These are phyloP conservation scores for Neonectria coccinea DNA, from an alignment of 2,329 filamentous ascomycete genomes.

Conservation along the genomic window DNA sequence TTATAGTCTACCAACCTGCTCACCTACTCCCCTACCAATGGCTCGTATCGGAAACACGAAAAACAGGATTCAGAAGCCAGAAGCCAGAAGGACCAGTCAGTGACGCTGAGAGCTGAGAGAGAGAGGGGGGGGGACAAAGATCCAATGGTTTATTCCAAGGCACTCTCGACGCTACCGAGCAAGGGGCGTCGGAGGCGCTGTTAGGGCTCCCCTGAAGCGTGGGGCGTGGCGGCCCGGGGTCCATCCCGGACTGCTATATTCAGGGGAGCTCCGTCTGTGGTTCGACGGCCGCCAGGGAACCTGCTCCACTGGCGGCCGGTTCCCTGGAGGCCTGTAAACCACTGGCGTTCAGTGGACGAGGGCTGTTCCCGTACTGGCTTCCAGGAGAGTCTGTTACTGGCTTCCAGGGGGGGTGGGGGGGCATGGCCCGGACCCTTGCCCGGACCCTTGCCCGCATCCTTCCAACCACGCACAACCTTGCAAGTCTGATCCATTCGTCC, in stretches of 20 bases:
- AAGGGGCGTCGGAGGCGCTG: neutral
- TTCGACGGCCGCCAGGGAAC: slow-evolving; percentile 27
- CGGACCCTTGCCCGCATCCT: neutral
- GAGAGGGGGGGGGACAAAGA: no score
- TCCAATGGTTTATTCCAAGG: neutral
- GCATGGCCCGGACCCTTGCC: no score
- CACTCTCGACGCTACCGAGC: neutral
- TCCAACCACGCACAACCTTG: slow-evolving; percentile 25
- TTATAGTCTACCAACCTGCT: no score
- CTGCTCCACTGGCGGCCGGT: no score
- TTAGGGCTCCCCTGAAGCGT: slow-evolving; percentile 25
- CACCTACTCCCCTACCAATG: no score
- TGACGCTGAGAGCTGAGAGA: neutral
- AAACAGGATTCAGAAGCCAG: neutral
- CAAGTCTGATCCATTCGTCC: slow-evolving; percentile 27
- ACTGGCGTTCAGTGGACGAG: no score
- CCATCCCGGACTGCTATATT: slow-evolving; percentile 31
- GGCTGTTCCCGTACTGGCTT: no score
- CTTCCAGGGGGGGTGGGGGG: neutral
- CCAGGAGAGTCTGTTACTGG: neutral
- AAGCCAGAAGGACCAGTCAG: neutral
- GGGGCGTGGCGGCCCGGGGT: slow-evolving; percentile 16
- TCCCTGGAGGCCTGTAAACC: no score
- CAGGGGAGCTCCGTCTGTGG: slow-evolving; percentile 37
- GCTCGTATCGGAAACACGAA: no score